A percentile compares a stretch with the other conserved stretches of the same genome.
phyloP scores from a whole-genome alignment of 768 basidiomycete species.

The Phlebiopsis flavidoalba region DNA sequence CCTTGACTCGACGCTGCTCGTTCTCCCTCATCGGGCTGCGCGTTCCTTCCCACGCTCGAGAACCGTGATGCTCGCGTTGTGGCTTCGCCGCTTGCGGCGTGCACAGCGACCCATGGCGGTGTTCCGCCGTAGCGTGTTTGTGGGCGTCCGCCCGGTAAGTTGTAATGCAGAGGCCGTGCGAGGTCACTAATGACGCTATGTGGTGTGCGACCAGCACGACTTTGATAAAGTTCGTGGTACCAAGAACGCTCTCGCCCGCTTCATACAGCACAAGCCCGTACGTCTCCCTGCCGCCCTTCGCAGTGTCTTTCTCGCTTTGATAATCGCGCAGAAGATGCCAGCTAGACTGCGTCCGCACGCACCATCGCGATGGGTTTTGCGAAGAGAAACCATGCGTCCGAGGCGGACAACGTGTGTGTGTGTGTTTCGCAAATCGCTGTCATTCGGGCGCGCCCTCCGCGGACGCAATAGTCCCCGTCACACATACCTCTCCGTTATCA shows the following conservation, averaged over 20 bases:
- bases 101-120: neutral
- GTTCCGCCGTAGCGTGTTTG: neutral
- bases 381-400: neutral
- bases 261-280: neutral
- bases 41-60: neutral
- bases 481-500: neutral
- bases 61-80: neutral
- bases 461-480: neutral
- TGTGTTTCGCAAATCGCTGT: neutral
- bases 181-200: neutral
- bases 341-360: neutral
- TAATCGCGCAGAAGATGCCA: neutral
- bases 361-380: neutral
- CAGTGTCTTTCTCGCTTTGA: neutral
- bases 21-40: neutral
- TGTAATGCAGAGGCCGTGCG: neutral
- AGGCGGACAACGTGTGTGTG: too few species aligned
- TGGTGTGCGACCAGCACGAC: neutral
- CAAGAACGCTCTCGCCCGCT: neutral
- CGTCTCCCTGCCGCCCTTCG: neutral
- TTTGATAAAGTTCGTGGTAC: neutral
- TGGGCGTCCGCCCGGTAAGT: neutral
- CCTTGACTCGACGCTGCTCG: neutral
- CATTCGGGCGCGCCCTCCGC: too few species aligned
- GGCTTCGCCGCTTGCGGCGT: neutral